A percentile compares a stretch with the other conserved stretches of the same genome.
phyloP scores from a whole-genome alignment of 257 asterid genomes.

The Scutellaria galericulata region DNA sequence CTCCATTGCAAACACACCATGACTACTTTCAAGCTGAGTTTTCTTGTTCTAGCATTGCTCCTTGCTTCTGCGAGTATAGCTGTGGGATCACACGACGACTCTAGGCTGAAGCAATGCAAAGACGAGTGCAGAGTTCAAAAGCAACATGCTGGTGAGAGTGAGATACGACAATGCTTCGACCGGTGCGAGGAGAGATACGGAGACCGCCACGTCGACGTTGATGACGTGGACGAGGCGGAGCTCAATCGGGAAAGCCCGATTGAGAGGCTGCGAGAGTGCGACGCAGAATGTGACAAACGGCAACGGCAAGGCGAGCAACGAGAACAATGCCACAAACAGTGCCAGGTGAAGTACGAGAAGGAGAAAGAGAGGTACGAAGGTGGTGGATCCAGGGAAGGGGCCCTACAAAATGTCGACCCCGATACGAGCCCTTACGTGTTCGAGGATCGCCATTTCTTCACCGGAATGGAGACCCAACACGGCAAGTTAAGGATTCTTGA shows the following conservation, averaged over 20 bases:
- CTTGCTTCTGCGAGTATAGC: conserved; percentile 37
- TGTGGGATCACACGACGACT: conserved; percentile 33
- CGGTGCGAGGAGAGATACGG: conserved; percentile 38
- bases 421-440: conserved; percentile 46
- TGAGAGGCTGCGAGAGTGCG: conserved; percentile 40
- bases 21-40: conserved; percentile 11
- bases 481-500: conserved; percentile 66
- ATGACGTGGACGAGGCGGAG: conserved; percentile 15
- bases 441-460: conserved; percentile 56
- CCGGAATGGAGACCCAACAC: conserved; percentile 47
- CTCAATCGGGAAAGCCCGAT: conserved; percentile 33
- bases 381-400: neutral
- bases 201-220: neutral
- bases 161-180: conserved; percentile 30
- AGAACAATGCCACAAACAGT: conserved; percentile 20
- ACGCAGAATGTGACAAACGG: conserved; percentile 20
- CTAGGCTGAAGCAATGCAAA: conserved; percentile 44
- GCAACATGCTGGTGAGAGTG: conserved; percentile 9
- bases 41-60: conserved; percentile 32
- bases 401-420: conserved; percentile 6
- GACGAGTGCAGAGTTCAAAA: conserved; percentile 38
- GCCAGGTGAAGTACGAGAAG: conserved; percentile 26
- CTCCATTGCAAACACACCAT: neutral
- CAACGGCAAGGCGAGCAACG: neutral
- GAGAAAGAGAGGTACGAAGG: conserved; percentile 21